Conservation (phyloP, 208 protist species). For the Trypanosoma melophagium region DNA sequence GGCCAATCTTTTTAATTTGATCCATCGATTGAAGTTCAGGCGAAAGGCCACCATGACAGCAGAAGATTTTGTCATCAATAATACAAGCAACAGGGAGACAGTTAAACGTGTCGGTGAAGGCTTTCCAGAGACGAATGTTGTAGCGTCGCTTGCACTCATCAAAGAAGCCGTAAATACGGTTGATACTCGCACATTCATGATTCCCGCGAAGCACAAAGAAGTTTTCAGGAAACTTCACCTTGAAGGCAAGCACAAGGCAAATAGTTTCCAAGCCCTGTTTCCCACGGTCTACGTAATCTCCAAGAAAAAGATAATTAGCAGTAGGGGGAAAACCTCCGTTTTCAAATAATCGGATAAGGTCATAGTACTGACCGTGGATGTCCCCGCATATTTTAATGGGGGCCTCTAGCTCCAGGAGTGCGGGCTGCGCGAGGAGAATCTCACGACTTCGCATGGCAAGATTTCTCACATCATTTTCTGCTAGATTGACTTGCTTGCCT, state of each 20-base stretch:
- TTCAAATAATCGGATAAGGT: conserved; percentile 99
- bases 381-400: conserved; percentile 96
- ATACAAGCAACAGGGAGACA: conserved; percentile 98
- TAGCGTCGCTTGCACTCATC: conserved; percentile 99
- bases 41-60: conserved; percentile 97
- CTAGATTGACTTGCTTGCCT: conserved; percentile 86
- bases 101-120: conserved; percentile 99
- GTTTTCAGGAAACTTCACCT: conserved; percentile 99
- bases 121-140: conserved; percentile 99
- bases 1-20: conserved; percentile 95
- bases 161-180: conserved; percentile 99
- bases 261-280: conserved; percentile 99
- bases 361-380: conserved; percentile 99
- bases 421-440: conserved; percentile 85
- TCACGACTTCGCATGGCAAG: conserved; percentile 81
- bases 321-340: conserved; percentile 99
- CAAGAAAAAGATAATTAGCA: conserved; percentile 99
- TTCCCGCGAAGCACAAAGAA: conserved; percentile 99
- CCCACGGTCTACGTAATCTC: conserved; percentile 99
- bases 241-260: conserved; percentile 97
- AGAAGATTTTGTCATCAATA: conserved; percentile 99
- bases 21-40: conserved; percentile 97
- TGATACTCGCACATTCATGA: too few relatives aligned
- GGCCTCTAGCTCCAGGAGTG: conserved; percentile 89
- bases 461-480: conserved; percentile 88